Evolutionary conservation across 2,329 filamentous ascomycete species (phyloP).

Genomic region (Harringtonia lauricola): DNA sequence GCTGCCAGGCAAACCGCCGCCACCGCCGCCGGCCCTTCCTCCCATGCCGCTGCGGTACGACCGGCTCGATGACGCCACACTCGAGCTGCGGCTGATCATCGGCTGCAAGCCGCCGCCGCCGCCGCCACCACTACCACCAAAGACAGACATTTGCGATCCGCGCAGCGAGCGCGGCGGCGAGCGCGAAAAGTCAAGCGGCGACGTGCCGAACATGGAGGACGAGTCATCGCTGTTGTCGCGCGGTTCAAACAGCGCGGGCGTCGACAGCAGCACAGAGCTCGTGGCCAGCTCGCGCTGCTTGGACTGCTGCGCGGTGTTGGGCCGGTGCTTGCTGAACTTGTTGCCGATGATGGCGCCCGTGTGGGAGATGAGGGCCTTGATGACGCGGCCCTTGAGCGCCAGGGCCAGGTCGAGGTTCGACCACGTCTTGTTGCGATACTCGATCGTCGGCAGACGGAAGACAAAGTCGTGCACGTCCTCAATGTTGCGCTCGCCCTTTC

Average conservation of each 20-base stretch:
- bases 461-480: constrained; percentile 97
- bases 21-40: too few relatives aligned
- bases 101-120: constrained; percentile 29
- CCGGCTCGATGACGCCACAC: constrained; percentile 34
- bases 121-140: too few relatives aligned
- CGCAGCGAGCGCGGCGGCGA: constrained; percentile 44
- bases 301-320: constrained; percentile 66
- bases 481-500: constrained; percentile 87
- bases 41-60: too few relatives aligned
- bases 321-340: constrained; percentile 85
- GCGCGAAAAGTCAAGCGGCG: constrained; percentile 46
- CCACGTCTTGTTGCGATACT: constrained; percentile 99
- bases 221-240: constrained; percentile 44
- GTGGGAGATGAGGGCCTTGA: constrained; percentile 87
- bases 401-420: constrained; percentile 91
- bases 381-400: constrained; percentile 86
- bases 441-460: constrained; percentile 85
- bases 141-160: constrained; percentile 37
- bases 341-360: constrained; percentile 95
- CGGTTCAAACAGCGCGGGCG: constrained; percentile 17
- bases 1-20: too few relatives aligned
- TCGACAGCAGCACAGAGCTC: constrained; percentile 53
- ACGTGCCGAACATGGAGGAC: constrained; percentile 40
- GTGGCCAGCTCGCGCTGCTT: constrained; percentile 77
- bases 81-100: constrained; percentile 41